Percentiles rank a stretch among this genome's conserved stretches.
These are phyloP conservation scores for Castanea crenata DNA, from an alignment of 306 rosid species.

Conservation along the genomic window DNA sequence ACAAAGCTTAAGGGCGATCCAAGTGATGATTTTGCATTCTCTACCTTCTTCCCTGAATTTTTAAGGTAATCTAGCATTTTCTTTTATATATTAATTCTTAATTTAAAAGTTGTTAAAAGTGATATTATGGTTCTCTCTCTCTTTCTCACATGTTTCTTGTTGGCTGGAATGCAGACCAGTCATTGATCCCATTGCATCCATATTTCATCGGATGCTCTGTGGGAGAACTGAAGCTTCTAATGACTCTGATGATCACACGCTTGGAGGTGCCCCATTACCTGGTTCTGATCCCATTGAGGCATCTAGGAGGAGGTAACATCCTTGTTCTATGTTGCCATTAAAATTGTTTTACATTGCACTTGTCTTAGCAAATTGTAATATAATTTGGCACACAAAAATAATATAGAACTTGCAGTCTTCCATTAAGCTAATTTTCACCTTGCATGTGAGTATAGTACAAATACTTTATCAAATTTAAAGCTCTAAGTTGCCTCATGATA, in stretches of 20 bases:
- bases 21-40: conserved; percentile 91
- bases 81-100: conserved; percentile 1
- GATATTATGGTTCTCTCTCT: conserved; percentile 13
- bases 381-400: not conserved
- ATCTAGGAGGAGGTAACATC: conserved; percentile 73
- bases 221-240: conserved; percentile 66
- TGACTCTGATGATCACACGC: conserved; percentile 41
- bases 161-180: conserved; percentile 57
- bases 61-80: conserved; percentile 43
- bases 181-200: conserved; percentile 78
- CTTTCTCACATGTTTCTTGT: conserved; percentile 11
- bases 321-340: conserved; percentile 16
- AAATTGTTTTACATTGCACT: not conserved
- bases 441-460: not conserved
- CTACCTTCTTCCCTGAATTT: conserved; percentile 88
- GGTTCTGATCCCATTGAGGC: conserved; percentile 97
- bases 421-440: not conserved
- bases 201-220: conserved; percentile 82
- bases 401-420: not conserved
- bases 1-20: conserved; percentile 91
- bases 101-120: conserved; percentile 1
- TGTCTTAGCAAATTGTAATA: not conserved
- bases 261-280: conserved; percentile 64
- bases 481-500: not conserved
- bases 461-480: not conserved